Conservation (phyloP, 495 filamentous ascomycete genomes). For the Terfezia claveryi region DNA sequence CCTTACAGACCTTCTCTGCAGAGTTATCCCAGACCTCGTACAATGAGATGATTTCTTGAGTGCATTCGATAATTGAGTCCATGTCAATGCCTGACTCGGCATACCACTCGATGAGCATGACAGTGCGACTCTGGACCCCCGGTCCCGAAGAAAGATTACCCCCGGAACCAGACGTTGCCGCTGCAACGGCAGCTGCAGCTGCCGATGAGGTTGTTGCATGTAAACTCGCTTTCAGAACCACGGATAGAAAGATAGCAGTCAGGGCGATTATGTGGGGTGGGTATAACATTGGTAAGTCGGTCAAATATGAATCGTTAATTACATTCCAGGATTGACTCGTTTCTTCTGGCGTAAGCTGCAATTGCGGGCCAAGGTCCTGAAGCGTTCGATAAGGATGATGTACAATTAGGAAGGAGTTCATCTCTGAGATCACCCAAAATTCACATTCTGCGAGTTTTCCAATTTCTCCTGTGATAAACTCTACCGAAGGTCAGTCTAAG, state of each 20-base stretch:
- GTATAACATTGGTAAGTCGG: conserved; percentile 71
- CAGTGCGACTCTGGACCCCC: conserved; percentile 33
- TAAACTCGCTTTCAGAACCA: conserved; percentile 43
- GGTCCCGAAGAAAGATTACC: conserved; percentile 14
- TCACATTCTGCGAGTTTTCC: conserved; percentile 87
- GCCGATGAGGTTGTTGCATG: conserved; percentile 22
- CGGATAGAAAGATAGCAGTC: conserved; percentile 67
- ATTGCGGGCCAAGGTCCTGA: conserved; percentile 42
- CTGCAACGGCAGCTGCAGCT: conserved; percentile 23
- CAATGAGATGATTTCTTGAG: conserved; percentile 83
- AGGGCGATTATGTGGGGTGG: conserved; percentile 79
- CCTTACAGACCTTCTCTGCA: conserved; percentile 59
- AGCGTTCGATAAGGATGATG: conserved; percentile 94
- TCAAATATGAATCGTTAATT: conserved; percentile 92
- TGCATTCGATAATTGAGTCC: conserved; percentile 75
- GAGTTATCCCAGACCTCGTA: conserved; percentile 87
- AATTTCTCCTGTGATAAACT: conserved; percentile 60
- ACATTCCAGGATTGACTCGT: conserved; percentile 56
- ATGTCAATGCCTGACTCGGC: conserved; percentile 86
- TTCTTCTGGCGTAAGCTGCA: conserved; percentile 59
- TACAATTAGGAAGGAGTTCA: conserved; percentile 82
- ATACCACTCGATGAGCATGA: conserved; percentile 62
- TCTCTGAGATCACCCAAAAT: conserved; percentile 83
- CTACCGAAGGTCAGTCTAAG: conserved; percentile 21
- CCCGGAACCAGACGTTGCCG: conserved; percentile 17